Conservation (phyloP, 2,329 filamentous ascomycete species). For the Penicillium sp. region DNA sequence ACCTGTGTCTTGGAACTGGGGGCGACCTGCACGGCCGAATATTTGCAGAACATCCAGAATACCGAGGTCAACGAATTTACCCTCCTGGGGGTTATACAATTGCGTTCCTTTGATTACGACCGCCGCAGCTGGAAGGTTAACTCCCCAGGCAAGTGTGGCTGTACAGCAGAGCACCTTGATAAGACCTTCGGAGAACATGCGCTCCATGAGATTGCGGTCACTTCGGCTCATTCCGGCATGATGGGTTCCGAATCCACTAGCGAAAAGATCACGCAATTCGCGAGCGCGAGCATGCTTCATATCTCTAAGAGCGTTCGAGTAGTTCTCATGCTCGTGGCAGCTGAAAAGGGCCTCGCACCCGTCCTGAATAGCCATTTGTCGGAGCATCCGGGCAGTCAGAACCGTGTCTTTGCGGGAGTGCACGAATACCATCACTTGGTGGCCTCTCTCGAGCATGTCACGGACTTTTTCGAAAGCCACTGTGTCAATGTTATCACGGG, state of each 20-base stretch:
- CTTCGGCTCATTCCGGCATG: constrained; percentile 96
- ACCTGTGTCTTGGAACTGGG: constrained; percentile 96
- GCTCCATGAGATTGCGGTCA: constrained; percentile 94
- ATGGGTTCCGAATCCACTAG: constrained; percentile 91
- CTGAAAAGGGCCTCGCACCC: constrained; percentile 82
- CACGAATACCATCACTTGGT: constrained; percentile 99
- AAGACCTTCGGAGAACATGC: constrained; percentile 88
- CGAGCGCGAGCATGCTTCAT: constrained; percentile 84
- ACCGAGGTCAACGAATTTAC: constrained; percentile 94
- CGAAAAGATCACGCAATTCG: constrained; percentile 85
- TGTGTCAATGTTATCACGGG: constrained; percentile 85
- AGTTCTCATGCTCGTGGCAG: constrained; percentile 76
- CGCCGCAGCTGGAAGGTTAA: constrained; percentile 94
- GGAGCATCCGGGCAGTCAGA: constrained; percentile 81
- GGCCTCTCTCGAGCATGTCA: constrained; percentile 87
- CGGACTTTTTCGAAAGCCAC: constrained; percentile 92
- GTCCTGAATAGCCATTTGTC: constrained; percentile 84
- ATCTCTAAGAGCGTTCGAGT: constrained; percentile 78
- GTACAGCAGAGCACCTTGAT: constrained; percentile 98
- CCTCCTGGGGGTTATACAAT: constrained; percentile 93
- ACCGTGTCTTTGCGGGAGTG: constrained; percentile 95
- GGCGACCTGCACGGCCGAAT: constrained; percentile 95
- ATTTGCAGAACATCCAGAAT: constrained; percentile 98
- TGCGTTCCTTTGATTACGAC: constrained; percentile 99
- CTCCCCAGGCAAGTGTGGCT: constrained; percentile 96